Evolutionary conservation across 23 red algal genomes (phyloP).

Genomic region (Cyanidioschyzon merolae): DNA sequence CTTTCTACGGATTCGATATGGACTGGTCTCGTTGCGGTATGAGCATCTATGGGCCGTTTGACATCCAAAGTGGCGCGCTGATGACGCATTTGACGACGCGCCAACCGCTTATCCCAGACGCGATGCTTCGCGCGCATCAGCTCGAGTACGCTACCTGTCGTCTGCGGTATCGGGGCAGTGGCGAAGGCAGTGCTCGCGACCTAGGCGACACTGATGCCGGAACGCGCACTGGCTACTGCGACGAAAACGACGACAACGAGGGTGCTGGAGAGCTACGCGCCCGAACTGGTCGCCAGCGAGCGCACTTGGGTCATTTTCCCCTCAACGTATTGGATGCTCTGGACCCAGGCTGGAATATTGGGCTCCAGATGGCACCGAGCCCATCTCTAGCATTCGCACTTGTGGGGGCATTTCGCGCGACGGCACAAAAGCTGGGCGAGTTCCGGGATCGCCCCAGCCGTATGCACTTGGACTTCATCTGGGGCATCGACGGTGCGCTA

Average conservation of each 20-base stretch:
- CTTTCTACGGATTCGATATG: slow-evolving; percentile 23
- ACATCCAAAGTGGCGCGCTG: background rate
- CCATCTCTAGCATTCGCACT: background rate
- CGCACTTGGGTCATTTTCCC: background rate
- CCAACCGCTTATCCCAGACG: background rate
- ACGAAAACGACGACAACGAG: too few relatives aligned
- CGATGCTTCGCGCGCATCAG: background rate
- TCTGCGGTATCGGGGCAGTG: background rate
- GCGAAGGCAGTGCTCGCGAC: background rate
- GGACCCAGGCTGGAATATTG: background rate
- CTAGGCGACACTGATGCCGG: background rate
- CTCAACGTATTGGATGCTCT: slow-evolving; percentile 9
- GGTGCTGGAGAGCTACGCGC: background rate
- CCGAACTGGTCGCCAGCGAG: background rate
- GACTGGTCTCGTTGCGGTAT: slow-evolving; percentile 33
- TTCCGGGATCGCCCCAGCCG: background rate
- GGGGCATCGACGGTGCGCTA: background rate
- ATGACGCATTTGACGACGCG: background rate
- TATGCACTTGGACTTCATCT: background rate
- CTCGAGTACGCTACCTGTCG: background rate
- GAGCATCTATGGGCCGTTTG: slow-evolving; percentile 13
- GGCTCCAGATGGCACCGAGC: background rate
- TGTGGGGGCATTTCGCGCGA: background rate
- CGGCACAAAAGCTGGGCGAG: background rate
- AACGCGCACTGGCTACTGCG: background rate